Percentiles rank a stretch among this genome's conserved stretches.
These are phyloP conservation scores for Aureobasidium mangrovei DNA, from an alignment of 2,329 filamentous ascomycete genomes.

Conservation along the genomic window DNA sequence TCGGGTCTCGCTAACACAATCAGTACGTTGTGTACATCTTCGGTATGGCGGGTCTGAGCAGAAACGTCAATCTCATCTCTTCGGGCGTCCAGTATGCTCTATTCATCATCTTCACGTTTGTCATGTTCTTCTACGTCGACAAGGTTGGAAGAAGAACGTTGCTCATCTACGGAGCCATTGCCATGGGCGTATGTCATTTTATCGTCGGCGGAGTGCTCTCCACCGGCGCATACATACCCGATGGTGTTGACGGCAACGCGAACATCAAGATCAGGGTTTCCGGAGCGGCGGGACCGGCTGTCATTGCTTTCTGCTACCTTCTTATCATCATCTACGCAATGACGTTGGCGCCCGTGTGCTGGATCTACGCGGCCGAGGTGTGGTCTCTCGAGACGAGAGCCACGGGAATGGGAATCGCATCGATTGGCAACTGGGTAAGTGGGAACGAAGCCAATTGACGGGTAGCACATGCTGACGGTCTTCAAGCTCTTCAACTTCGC, in stretches of 20 bases:
- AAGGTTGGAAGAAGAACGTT: constrained; percentile 33
- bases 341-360: constrained; percentile 55
- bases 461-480: neutral
- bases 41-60: constrained; percentile 48
- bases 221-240: constrained; percentile 35
- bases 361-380: too few relatives aligned
- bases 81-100: constrained; percentile 35
- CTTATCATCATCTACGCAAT: constrained; percentile 55
- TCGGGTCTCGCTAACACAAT: constrained; percentile 23
- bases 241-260: constrained; percentile 37
- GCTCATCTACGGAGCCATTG: constrained; percentile 34
- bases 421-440: constrained; percentile 34
- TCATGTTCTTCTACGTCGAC: constrained; percentile 36
- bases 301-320: constrained; percentile 58
- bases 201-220: constrained; percentile 39
- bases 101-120: constrained; percentile 34
- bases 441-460: too few relatives aligned
- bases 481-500: constrained; percentile 50
- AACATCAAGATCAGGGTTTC: constrained; percentile 47
- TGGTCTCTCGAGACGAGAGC: constrained; percentile 38
- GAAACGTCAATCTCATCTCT: constrained; percentile 40
- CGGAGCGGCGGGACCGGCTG: constrained; percentile 48
- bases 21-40: constrained; percentile 56
- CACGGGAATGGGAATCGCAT: constrained; percentile 49
- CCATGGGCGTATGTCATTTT: constrained; percentile 39